Base-by-base conservation (phyloP, 148 eudicot species). In the Diospyros kaki region DNA sequence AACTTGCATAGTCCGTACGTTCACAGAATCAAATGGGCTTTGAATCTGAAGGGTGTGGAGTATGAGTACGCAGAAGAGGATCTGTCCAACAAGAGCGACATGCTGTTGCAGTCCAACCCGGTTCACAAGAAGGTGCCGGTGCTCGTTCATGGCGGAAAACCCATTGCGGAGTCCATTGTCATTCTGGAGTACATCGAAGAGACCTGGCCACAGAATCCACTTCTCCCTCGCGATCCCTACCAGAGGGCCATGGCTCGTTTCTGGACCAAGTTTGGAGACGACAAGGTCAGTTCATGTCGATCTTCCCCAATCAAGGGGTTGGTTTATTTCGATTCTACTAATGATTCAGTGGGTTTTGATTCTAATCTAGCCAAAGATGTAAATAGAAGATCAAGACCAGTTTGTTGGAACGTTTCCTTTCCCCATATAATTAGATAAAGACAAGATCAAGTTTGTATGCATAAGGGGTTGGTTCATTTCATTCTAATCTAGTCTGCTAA, bases 181-280 rank as follows among this genome's bases (percentile, higher is more conserved):
- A 13, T 55, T 55, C 59, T 55, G 8, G 12, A 55, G 59, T 55
- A 55, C 12, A 55, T 55, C 12, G 59, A 55, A 3, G 59, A 55
- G 59, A 69, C 60, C 38, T 50, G 73, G 73, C 41, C 62, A 9
- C 58, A 53, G 18, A 58, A 39, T 6, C 15, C 39, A 15, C 46
- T 54, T 48, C 60, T 70, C 15, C 61, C 73, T 9, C 51, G 39
- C 46, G 45, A 70, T 46, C 62, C 61, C 12, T 70, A 39, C 39
- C 9, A 13, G 51, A 53, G 46, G 61, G 73, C 73, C 73, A 13
- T 28, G 60, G 58, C 58, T 41, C 43, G 73, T 46, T 70, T 55
- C 28, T 62, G 66, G 66, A 62, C 15, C 10, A 62, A 62, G 43
- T 62, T 62, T 6, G 61, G 61, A 58, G 61, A 58, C 0, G 61